Base-by-base conservation (phyloP, 1,284 basidiomycete genomes). In the Marasmius tenuissimus region DNA sequence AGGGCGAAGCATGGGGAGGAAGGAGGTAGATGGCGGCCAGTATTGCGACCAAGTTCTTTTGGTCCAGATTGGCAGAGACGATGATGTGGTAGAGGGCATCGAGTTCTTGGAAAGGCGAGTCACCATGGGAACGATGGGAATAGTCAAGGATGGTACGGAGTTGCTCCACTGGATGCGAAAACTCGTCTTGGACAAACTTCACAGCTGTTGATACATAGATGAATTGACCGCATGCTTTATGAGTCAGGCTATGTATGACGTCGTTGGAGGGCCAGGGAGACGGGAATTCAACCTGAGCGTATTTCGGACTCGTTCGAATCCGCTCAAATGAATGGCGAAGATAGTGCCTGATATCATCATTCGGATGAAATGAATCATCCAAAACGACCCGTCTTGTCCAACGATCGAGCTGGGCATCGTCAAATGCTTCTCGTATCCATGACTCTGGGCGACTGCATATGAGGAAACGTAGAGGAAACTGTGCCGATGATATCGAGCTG, bases 171-270 rank as follows among this genome's bases (percentile, higher is more conserved):
- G 70, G 71, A 37, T 66, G 39, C 51, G 67, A 65, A 50, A 68
- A 61, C 0, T 65, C 59, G 7, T 67, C 65, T 38, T 67, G 65
- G 45, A 73, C 63, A 57, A 68, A 73, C 56, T 65, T 68, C 34
- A 73, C 63, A 3, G 71, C 66, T 3, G 70, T 70, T 2, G 67
- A 58, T 2, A 69, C 69, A 59, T 72, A 72, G 10, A 68, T 68
- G 38, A 67, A 71, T 47, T 71, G 69, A 1, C 71, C 70, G 6
- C 64, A 63, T 7, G 70, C 63, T n/a, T 69, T 64, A 33, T 67
- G 60, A 3, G 69, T 68, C 14, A 71, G 63, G 10, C 52, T 49
- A 22, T 68, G 60, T 8, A 71, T 64, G 35, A 62, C 62, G 8
- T 62, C 60, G 0, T 60, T 27, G 2, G 63, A 57, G 0, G 70